These are phyloP conservation scores for Fusarium pseudograminearum DNA, from an alignment of 2,329 filamentous ascomycete species.

Conservation along the genomic window DNA sequence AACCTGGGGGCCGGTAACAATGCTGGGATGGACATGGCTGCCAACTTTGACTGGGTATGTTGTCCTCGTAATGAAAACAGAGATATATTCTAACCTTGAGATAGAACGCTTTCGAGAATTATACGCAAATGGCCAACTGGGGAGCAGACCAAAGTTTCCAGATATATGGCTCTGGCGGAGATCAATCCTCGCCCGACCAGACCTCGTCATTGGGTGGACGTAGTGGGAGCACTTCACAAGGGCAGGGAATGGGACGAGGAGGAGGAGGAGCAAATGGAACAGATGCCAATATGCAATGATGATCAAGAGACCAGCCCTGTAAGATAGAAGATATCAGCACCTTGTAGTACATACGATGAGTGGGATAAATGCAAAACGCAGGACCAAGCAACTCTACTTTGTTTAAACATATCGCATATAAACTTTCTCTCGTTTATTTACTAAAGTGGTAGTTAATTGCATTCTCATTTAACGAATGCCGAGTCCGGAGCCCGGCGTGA, in stretches of 20 bases:
- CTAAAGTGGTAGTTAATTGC: background rate
- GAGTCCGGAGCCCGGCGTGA: background rate
- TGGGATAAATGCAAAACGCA: constrained; percentile 21
- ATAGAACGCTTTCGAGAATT: constrained; percentile 69
- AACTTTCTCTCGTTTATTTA: background rate
- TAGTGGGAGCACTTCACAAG: constrained; percentile 35
- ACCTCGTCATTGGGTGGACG: constrained; percentile 42
- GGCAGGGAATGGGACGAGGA: constrained; percentile 2
- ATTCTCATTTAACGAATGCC: background rate
- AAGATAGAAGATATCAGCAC: constrained; percentile 25
- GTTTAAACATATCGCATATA: background rate
- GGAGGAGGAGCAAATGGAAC: constrained; percentile 4
- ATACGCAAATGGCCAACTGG: constrained; percentile 66
- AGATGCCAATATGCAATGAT: constrained; percentile 44
- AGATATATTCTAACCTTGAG: constrained; percentile 43
- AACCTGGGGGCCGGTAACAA: constrained; percentile 53
- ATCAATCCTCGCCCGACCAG: constrained; percentile 48
- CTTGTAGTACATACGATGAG: constrained; percentile 28
- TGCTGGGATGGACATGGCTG: constrained; percentile 57
- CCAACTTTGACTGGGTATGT: constrained; percentile 71
- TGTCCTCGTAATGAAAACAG: background rate
- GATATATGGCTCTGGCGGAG: constrained; percentile 57
- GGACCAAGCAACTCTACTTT: constrained; percentile 31
- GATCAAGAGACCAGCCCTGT: constrained; percentile 16
- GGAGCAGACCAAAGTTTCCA: constrained; percentile 65